Percentiles rank a stretch among this genome's conserved stretches.
These are phyloP conservation scores for Ricinus communis DNA, from an alignment of 345 rosid species.

Conservation along the genomic window DNA sequence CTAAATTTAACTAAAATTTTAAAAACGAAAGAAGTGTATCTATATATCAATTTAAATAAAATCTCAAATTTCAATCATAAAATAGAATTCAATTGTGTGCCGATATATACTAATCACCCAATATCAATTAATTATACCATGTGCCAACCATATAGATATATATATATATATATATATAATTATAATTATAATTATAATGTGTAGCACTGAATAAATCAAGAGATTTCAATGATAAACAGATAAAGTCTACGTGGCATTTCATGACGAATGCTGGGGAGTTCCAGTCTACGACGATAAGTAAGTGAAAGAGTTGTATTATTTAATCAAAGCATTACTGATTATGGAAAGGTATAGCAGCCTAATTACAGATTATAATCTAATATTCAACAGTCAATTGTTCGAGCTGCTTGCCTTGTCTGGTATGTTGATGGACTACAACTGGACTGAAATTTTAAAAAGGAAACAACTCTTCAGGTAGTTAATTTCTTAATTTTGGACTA, in stretches of 20 bases:
- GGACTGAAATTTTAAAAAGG: conserved; percentile 92
- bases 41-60: not conserved
- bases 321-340: not conserved
- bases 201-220: not conserved
- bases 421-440: conserved; percentile 95
- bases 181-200: not conserved
- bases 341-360: not conserved
- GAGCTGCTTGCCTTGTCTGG: conserved; percentile 88
- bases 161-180: not conserved
- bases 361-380: not conserved
- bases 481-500: not conserved
- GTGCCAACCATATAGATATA: too few species aligned
- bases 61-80: too few species aligned
- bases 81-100: too few species aligned
- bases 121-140: too few species aligned
- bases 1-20: too few species aligned
- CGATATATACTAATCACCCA: too few species aligned
- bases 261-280: conserved; percentile 96
- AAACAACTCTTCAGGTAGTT: conserved; percentile 63
- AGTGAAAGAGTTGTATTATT: conserved; percentile 17
- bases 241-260: conserved; percentile 76
- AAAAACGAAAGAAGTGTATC: too few species aligned
- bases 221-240: conserved; percentile 43
- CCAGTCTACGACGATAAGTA: conserved; percentile 93
- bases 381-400: conserved; percentile 64